Conservation (phyloP, 2,329 filamentous ascomycete species). For the Aspergillus pseudoterreus region DNA sequence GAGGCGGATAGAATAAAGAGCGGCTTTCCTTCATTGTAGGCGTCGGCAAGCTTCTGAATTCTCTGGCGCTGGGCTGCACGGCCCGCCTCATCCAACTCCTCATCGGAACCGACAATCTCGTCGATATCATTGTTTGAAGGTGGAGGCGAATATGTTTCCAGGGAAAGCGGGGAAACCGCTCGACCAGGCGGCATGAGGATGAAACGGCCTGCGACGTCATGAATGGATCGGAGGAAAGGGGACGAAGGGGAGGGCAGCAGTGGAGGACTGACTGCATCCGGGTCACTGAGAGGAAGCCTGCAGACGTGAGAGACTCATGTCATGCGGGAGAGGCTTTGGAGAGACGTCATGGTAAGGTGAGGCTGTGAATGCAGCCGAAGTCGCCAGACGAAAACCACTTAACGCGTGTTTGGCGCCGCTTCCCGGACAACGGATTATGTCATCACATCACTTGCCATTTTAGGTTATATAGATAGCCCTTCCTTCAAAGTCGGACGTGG, state of each 20-base stretch:
- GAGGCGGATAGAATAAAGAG: slow-evolving; percentile 46
- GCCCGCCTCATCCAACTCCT: slow-evolving; percentile 31
- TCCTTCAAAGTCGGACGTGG: background rate
- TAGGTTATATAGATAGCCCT: background rate
- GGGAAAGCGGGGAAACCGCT: slow-evolving; percentile 29
- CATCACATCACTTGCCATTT: background rate
- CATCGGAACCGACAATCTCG: slow-evolving; percentile 35
- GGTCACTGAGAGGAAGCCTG: slow-evolving; percentile 7
- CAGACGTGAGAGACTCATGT: slow-evolving; percentile 14
- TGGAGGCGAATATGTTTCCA: slow-evolving; percentile 31
- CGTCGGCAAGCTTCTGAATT: slow-evolving; percentile 39
- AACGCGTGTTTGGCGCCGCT: slow-evolving; percentile 13
- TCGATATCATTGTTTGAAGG: slow-evolving; percentile 23
- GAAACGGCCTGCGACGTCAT: slow-evolving; percentile 6
- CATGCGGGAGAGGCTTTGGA: slow-evolving; percentile 5
- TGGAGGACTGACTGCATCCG: slow-evolving; percentile 21
- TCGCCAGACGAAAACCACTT: slow-evolving; percentile 16
- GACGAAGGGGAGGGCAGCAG: slow-evolving; percentile 16
- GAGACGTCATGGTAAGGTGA: slow-evolving; percentile 2
- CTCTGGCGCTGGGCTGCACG: slow-evolving; percentile 38
- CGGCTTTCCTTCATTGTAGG: slow-evolving; percentile 41
- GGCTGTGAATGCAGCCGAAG: background rate
- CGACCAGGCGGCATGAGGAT: slow-evolving; percentile 31
- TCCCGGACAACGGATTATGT: slow-evolving; percentile 19
- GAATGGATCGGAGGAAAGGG: slow-evolving; percentile 4